Evolutionary conservation across 805 yeast genomes (phyloP), one percentile per base, ranked within the genome.

Genomic region (Zygosaccharomyces siamensis): DNA sequence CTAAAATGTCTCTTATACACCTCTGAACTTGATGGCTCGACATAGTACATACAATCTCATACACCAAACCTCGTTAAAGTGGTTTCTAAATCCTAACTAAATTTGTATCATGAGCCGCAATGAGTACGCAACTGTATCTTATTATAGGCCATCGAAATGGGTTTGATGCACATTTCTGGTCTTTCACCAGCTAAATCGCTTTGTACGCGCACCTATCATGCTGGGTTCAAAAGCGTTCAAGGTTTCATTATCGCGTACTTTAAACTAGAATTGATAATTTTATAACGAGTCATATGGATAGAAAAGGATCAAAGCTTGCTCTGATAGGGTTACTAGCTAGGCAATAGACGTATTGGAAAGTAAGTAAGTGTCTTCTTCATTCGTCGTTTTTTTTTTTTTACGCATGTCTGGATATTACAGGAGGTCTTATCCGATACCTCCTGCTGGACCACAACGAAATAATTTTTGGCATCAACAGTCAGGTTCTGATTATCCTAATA

Each of bases 21-120:
- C 57, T 51, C 43, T 62, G 63, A 1, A 63, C 50, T 46, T 64
- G 69, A 23, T 55, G 55, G 20, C 48, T 49, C 2, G 69, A 64
- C 67, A 64, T 64, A 14, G 11, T 18, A 20, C 7, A 16, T 11
- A 20, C 24, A 43, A 16, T 26, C 11, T 20, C 26, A 14, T 20
- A 32, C 7, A 14, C 16, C 11, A 5, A 3, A 33, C 10, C 10
- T 16, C 14, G 16, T 14, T 40, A 18, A 21, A 12, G 7, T 28
- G 5, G 23, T n/a, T n/a, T 12, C 12, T 23, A 14, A 11, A 14
- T 10, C 10, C 16, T 10, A 38, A 27, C n/a, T 14, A 14, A 23
- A 23, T 23, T 11, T 7, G 7, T 8, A 4, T 16, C 36, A 33
- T 7, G 10, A n/a, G 21, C 20, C 4, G 4, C 28, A 26, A 26